Conservation (phyloP, 2,329 filamentous ascomycete species). For the Penicillium sp. region DNA sequence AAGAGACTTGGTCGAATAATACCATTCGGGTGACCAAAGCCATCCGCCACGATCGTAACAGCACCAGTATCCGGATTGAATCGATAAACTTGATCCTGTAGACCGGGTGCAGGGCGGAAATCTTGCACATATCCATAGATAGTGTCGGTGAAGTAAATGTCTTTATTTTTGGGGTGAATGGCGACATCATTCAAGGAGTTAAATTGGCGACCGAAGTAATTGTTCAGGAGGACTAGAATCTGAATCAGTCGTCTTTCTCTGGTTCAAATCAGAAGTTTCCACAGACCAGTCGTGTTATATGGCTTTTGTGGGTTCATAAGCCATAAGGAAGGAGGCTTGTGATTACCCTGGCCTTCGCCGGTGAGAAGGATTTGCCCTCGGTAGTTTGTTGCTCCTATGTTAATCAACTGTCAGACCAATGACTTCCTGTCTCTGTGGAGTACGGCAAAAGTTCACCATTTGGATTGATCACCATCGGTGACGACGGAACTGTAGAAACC, state of each 20-base stretch:
- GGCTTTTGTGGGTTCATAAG: slow-evolving; percentile 17
- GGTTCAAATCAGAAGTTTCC: no score
- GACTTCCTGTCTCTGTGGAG: no score
- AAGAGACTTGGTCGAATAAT: no score
- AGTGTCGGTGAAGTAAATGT: slow-evolving; percentile 19
- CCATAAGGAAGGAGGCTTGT: slow-evolving; percentile 14
- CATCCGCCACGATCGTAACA: slow-evolving; percentile 13
- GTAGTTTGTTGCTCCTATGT: slow-evolving; percentile 12
- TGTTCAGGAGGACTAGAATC: slow-evolving; percentile 18
- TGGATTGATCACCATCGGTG: slow-evolving; percentile 10
- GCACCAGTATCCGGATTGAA: slow-evolving; percentile 14
- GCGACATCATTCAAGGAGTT: slow-evolving; percentile 18
- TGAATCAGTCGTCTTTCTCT: no score
- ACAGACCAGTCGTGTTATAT: slow-evolving; percentile 15
- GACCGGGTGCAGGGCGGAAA: slow-evolving; percentile 16
- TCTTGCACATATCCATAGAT: slow-evolving; percentile 18
- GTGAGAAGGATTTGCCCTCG: slow-evolving; percentile 12
- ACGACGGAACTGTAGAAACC: slow-evolving; percentile 7
- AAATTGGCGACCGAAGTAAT: slow-evolving; percentile 20
- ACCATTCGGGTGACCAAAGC: slow-evolving; percentile 13
- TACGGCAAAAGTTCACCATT: slow-evolving; percentile 5
- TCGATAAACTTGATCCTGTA: slow-evolving; percentile 17
- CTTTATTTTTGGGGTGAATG: slow-evolving; percentile 16
- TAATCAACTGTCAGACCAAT: slow-evolving; percentile 2
- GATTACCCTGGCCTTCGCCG: slow-evolving; percentile 14